These are phyloP conservation scores for Aspergillus spinulosporus DNA, from an alignment of 2,329 filamentous ascomycete species.

Conservation along the genomic window DNA sequence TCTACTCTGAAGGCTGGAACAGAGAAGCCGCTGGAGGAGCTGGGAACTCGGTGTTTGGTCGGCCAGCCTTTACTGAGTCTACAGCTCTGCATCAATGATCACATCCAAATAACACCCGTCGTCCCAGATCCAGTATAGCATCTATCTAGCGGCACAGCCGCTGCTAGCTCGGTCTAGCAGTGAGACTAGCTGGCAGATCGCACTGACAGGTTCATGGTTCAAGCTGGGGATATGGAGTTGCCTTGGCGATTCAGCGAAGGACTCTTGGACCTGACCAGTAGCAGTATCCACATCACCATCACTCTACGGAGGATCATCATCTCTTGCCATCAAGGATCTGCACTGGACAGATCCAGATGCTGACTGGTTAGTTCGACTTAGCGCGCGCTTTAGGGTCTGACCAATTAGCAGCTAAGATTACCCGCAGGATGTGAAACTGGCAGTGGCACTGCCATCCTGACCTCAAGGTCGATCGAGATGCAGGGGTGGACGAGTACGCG, in stretches of 20 bases:
- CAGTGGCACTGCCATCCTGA: not conserved
- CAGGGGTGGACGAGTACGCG: too few relatives aligned
- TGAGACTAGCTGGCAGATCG: not conserved
- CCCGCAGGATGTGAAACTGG: slow-evolving; percentile 4
- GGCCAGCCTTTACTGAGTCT: too few relatives aligned
- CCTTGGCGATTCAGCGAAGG: not conserved
- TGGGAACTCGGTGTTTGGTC: too few relatives aligned
- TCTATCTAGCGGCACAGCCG: not conserved
- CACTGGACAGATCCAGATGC: not conserved
- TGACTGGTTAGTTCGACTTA: not conserved
- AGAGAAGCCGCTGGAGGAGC: too few relatives aligned
- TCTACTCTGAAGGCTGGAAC: too few relatives aligned
- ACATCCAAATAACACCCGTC: not conserved
- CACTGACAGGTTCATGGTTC: not conserved
- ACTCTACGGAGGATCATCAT: too few relatives aligned
- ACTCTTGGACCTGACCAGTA: not conserved
- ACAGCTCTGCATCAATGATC: too few relatives aligned
- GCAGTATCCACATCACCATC: too few relatives aligned
- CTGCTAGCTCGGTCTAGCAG: not conserved
- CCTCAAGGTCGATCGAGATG: not conserved
- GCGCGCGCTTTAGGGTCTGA: not conserved
- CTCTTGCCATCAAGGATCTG: not conserved
- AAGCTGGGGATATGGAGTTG: not conserved
- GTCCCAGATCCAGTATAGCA: not conserved
- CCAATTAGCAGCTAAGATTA: not conserved